Conservation (phyloP, 2,329 filamentous ascomycete genomes). For the Penicillium sp. region DNA sequence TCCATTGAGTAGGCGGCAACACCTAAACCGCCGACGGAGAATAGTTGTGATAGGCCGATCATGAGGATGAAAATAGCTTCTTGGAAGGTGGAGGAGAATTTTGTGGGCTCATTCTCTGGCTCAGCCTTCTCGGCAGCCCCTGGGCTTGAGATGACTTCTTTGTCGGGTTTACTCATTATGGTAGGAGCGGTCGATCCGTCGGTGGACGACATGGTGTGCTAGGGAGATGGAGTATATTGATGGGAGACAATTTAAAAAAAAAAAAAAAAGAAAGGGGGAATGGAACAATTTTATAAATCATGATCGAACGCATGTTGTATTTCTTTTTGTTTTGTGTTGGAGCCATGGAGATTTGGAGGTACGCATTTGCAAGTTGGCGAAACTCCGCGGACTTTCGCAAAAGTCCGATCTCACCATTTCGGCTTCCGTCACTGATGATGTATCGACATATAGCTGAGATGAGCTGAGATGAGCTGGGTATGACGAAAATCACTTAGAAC, state of each 20-base stretch:
- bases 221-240: neutral
- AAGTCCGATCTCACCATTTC: neutral
- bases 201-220: neutral
- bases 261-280: neutral
- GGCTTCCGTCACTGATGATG: no score
- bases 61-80: slow-evolving; percentile 39
- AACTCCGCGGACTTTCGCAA: neutral
- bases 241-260: neutral
- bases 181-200: neutral
- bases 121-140: neutral
- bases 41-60: slow-evolving; percentile 49
- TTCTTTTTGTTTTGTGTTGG: neutral
- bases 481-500: no score
- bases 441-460: no score
- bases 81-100: slow-evolving; percentile 10
- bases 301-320: neutral
- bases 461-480: no score
- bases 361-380: neutral
- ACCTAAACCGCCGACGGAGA: slow-evolving; percentile 35
- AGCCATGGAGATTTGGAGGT: neutral
- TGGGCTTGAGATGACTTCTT: neutral
- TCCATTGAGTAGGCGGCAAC: slow-evolving; percentile 42
- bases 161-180: neutral
- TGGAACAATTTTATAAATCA: neutral
- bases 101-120: neutral